A percentile compares a stretch with the other conserved stretches of the same genome.
phyloP scores from a whole-genome alignment of 2,329 filamentous ascomycete genomes.

The Monilinia laxa region DNA sequence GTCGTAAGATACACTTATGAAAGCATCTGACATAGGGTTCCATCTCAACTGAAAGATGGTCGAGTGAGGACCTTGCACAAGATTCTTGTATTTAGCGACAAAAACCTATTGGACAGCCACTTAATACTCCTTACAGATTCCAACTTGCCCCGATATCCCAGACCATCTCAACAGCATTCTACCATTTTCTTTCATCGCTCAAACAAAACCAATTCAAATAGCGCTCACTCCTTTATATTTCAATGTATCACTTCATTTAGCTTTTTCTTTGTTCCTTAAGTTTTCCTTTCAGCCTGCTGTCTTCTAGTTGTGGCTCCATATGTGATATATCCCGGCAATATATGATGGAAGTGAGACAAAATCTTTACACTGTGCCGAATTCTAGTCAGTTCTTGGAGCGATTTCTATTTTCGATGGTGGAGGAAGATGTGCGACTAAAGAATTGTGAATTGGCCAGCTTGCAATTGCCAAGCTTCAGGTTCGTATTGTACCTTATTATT shows the following conservation, averaged over 20 bases:
- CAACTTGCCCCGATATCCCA: not conserved
- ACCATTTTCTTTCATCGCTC: not conserved
- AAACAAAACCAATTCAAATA: not conserved
- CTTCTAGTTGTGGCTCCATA: not conserved
- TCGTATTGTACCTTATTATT: not conserved
- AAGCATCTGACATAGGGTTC: not conserved
- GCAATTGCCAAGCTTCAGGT: not conserved
- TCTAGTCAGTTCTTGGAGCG: not conserved
- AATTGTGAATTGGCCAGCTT: not conserved
- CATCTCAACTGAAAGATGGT: not conserved
- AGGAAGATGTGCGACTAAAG: not conserved
- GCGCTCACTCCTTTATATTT: not conserved
- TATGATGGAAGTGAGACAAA: not conserved
- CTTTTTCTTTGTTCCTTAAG: slow-evolving; percentile 7
- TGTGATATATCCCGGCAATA: not conserved
- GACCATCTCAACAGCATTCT: not conserved
- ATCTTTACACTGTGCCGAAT: not conserved
- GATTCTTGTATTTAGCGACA: too few relatives aligned
- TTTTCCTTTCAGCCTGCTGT: not conserved
- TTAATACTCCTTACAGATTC: not conserved
- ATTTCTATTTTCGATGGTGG: not conserved
- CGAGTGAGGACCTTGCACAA: not conserved
- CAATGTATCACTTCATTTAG: not conserved
- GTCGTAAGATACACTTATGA: not conserved
- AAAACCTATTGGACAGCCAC: too few relatives aligned